These are phyloP conservation scores for Mortierella sp. DNA, from an alignment of 371 early-diverging fungal species.

Conservation along the genomic window DNA sequence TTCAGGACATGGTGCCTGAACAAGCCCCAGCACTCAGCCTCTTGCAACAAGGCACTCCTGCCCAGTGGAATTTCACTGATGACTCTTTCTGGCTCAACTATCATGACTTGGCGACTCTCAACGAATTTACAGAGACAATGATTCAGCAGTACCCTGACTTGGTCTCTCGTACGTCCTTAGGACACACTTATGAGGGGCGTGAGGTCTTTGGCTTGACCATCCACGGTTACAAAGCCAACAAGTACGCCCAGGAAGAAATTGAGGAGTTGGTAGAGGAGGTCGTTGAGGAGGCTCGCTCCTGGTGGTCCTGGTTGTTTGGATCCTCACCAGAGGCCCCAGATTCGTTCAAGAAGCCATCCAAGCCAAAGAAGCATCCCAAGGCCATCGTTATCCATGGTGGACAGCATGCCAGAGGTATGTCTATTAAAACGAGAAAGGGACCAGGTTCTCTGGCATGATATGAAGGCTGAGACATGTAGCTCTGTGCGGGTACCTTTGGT, in stretches of 20 bases:
- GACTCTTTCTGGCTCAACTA: slow-evolving; percentile 49
- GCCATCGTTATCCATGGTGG: slow-evolving; percentile 58
- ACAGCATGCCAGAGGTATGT: slow-evolving; percentile 57
- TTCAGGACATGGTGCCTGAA: slow-evolving; percentile 49
- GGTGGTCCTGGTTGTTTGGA: slow-evolving; percentile 39
- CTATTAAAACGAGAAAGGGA: not conserved
- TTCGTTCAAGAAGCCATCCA: slow-evolving; percentile 29
- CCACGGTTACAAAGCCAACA: slow-evolving; percentile 26
- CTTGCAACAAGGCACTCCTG: not conserved
- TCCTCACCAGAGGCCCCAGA: not conserved
- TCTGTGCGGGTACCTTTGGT: too few relatives aligned
- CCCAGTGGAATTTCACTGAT: slow-evolving; percentile 37
- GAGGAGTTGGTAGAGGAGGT: slow-evolving; percentile 10
- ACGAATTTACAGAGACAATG: slow-evolving; percentile 53
- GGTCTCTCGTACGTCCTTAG: slow-evolving; percentile 51
- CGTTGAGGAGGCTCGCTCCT: slow-evolving; percentile 14
- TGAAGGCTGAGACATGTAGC: too few relatives aligned
- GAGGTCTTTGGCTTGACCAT: slow-evolving; percentile 60
- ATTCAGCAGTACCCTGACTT: slow-evolving; percentile 49
- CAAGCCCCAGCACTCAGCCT: slow-evolving; percentile 19
- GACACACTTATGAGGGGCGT: slow-evolving; percentile 59
- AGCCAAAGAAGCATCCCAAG: slow-evolving; percentile 51
- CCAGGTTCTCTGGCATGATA: too few relatives aligned
- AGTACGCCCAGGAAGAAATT: slow-evolving; percentile 9
- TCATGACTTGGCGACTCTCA: slow-evolving; percentile 45